These are phyloP conservation scores for Hypoxylon lenormandii DNA, from an alignment of 495 filamentous ascomycete genomes.

Conservation along the genomic window DNA sequence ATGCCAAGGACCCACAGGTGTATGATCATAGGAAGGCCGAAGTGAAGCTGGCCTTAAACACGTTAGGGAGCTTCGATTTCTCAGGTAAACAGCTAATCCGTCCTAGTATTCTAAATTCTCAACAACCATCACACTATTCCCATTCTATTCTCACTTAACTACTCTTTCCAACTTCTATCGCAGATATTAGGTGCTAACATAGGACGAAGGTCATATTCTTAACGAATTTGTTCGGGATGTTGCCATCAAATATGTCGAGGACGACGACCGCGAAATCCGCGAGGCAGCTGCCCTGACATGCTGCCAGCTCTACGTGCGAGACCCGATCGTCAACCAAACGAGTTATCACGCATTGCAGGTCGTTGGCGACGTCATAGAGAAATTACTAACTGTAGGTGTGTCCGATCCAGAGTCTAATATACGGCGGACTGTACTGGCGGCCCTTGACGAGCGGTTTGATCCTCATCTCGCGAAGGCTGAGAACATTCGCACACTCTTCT, in stretches of 20 bases:
- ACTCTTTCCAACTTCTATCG: neutral
- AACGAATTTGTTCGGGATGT: conserved; percentile 99
- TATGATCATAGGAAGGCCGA: conserved; percentile 84
- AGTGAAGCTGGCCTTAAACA: conserved; percentile 90
- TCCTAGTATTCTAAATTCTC: neutral
- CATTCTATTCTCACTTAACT: neutral
- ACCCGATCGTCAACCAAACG: conserved; percentile 97
- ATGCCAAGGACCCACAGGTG: conserved; percentile 79
- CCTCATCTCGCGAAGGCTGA: conserved; percentile 93
- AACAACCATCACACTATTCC: neutral
- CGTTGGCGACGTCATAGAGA: conserved; percentile 96
- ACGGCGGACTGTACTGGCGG: conserved; percentile 83
- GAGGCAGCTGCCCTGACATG: conserved; percentile 96
- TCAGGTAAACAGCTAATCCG: conserved; percentile 61
- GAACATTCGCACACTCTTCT: conserved; percentile 93
- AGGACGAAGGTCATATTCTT: conserved; percentile 77
- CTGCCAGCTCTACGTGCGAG: conserved; percentile 94
- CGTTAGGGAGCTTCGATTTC: conserved; percentile 96
- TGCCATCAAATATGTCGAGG: conserved; percentile 96
- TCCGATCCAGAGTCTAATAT: conserved; percentile 91
- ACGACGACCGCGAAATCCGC: conserved; percentile 90
- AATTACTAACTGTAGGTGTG: conserved; percentile 90
- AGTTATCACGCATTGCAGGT: conserved; percentile 96
- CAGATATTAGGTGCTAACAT: conserved; percentile 33
- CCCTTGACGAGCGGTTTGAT: conserved; percentile 92